phyloP scores from a whole-genome alignment of 208 protist species.

The Herpetomonas tarakana region DNA sequence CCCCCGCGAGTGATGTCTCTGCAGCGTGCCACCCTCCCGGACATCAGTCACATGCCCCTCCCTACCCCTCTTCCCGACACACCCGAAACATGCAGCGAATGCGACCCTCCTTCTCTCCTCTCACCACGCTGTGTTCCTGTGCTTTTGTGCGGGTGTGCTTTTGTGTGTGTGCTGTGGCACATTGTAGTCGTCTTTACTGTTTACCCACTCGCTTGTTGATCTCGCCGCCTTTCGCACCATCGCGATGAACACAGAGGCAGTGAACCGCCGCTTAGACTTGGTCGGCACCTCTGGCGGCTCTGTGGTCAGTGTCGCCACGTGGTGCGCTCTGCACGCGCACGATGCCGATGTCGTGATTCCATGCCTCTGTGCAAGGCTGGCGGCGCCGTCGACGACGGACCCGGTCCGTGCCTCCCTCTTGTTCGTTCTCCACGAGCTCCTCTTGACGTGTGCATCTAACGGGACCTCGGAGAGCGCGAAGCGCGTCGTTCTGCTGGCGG shows the following conservation, averaged over 20 bases:
- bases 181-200: conserved; percentile 7
- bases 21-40: too few species aligned
- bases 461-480: conserved; percentile 62
- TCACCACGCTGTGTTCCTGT: background rate
- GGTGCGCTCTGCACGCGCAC: conserved; percentile 81
- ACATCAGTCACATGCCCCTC: too few species aligned
- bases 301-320: conserved; percentile 80
- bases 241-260: conserved; percentile 69
- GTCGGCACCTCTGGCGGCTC: conserved; percentile 66
- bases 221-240: too few species aligned
- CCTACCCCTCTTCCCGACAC: too few species aligned
- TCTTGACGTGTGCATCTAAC: conserved; percentile 66
- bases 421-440: conserved; percentile 82
- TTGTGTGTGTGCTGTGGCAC: background rate
- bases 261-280: conserved; percentile 64
- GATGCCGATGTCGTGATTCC: conserved; percentile 65
- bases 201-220: conserved; percentile 4
- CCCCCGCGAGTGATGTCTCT: too few species aligned
- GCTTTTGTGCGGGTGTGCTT: background rate
- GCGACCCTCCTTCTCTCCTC: too few species aligned
- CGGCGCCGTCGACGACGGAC: conserved; percentile 34
- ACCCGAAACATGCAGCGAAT: too few species aligned
- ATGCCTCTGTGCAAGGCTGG: conserved; percentile 56
- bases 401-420: conserved; percentile 54
- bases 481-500: conserved; percentile 51